Conservation (phyloP, 805 yeast genomes). For the Schwanniomyces vanrijiae region DNA sequence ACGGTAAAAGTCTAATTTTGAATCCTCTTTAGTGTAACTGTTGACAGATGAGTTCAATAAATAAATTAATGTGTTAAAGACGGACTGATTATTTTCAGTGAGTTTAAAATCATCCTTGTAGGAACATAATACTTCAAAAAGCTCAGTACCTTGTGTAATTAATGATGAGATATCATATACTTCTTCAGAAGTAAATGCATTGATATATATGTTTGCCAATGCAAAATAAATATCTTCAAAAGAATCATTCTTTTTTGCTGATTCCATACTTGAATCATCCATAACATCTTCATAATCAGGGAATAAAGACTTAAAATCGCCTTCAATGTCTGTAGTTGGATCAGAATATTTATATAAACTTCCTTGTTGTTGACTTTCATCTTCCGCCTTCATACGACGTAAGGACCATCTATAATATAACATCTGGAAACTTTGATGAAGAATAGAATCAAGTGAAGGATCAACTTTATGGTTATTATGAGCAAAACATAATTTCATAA, state of each 20-base stretch:
- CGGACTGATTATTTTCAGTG: conserved; percentile 18
- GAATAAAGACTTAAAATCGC: conserved; percentile 77
- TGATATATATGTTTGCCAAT: conserved; percentile 51
- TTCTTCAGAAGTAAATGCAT: conserved; percentile 32
- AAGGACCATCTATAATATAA: conserved; percentile 82
- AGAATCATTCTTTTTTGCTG: conserved; percentile 18
- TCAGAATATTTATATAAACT: conserved; percentile 68
- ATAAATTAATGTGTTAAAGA: conserved; percentile 16
- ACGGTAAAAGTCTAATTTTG: conserved; percentile 55
- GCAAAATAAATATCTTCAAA: conserved; percentile 48
- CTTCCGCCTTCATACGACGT: conserved; percentile 64
- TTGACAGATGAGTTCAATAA: conserved; percentile 17
- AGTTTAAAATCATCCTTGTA: conserved; percentile 8
- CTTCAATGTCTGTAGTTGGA: conserved; percentile 65
- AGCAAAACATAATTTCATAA: conserved; percentile 43
- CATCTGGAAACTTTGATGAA: conserved; percentile 52
- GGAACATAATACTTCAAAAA: conserved; percentile 12
- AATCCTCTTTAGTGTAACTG: conserved; percentile 13
- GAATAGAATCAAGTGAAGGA: conserved; percentile 18
- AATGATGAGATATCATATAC: conserved; percentile 21
- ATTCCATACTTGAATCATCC: conserved; percentile 32
- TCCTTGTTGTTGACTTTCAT: conserved; percentile 57
- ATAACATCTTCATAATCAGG: conserved; percentile 81
- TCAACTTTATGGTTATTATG: conserved; percentile 19
- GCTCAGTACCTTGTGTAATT: conserved; percentile 38